A percentile compares a stretch with the other conserved stretches of the same genome.
These are phyloP conservation scores for Suhomyces emberorum DNA, from an alignment of 805 yeast genomes.

Conservation along the genomic window DNA sequence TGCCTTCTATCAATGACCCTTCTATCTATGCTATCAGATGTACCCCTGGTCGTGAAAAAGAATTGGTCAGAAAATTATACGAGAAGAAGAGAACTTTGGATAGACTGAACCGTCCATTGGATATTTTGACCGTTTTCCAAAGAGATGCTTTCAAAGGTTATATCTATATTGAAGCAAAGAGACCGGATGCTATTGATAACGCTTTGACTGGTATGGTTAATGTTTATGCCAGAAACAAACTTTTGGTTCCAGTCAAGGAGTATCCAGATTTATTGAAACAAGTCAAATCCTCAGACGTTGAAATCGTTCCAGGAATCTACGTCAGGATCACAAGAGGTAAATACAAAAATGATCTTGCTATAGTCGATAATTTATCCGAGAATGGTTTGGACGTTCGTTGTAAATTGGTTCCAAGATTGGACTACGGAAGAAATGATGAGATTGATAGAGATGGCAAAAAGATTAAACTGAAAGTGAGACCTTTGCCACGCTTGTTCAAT, in stretches of 20 bases:
- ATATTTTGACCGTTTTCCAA: slow-evolving; percentile 86
- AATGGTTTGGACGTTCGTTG: slow-evolving; percentile 94
- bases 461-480: slow-evolving; percentile 61
- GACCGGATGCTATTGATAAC: slow-evolving; percentile 84
- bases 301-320: slow-evolving; percentile 86
- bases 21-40: slow-evolving; percentile 94
- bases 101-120: slow-evolving; percentile 72
- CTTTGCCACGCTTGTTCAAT: slow-evolving; percentile 81
- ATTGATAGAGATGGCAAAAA: slow-evolving; percentile 45
- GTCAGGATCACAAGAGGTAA: slow-evolving; percentile 88
- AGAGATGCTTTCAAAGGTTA: slow-evolving; percentile 91
- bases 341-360: slow-evolving; percentile 88
- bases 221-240: slow-evolving; percentile 67
- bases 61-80: slow-evolving; percentile 75
- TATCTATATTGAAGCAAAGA: slow-evolving; percentile 90
- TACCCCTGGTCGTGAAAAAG: slow-evolving; percentile 90
- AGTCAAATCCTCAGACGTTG: slow-evolving; percentile 81
- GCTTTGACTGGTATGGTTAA: slow-evolving; percentile 90
- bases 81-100: slow-evolving; percentile 80
- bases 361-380: slow-evolving; percentile 89
- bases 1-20: slow-evolving; percentile 96
- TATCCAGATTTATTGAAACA: slow-evolving; percentile 91
- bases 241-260: slow-evolving; percentile 92
- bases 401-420: slow-evolving; percentile 88
- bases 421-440: slow-evolving; percentile 70